Conservation (phyloP, 768 basidiomycete genomes). For the Mrakia gelida region DNA sequence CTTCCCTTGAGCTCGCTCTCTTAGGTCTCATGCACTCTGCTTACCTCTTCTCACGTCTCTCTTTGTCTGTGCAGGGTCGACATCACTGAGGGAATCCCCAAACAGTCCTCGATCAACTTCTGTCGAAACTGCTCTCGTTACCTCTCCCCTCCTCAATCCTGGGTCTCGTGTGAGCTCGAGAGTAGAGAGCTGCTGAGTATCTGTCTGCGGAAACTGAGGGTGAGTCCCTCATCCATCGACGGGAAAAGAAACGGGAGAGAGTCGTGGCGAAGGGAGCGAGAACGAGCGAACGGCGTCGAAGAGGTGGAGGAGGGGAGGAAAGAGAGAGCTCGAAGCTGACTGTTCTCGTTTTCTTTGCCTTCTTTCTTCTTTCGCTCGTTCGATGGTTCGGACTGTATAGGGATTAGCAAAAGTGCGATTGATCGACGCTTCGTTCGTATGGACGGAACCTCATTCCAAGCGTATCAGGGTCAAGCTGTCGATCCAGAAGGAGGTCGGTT, state of each 20-base stretch:
- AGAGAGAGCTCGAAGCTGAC: slow-evolving; percentile 11
- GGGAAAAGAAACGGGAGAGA: neutral
- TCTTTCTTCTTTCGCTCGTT: neutral
- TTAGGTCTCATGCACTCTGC: neutral
- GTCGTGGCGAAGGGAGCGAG: neutral
- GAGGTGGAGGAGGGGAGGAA: neutral
- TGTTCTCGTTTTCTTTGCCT: neutral
- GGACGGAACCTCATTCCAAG: slow-evolving; percentile 98
- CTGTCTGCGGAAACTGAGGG: slow-evolving; percentile 91
- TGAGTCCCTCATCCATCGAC: slow-evolving; percentile 40
- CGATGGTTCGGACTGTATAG: neutral
- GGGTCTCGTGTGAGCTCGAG: slow-evolving; percentile 82
- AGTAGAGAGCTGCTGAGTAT: slow-evolving; percentile 89
- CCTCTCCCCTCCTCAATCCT: slow-evolving; percentile 78
- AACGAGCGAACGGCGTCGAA: neutral
- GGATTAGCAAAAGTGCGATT: slow-evolving; percentile 80
- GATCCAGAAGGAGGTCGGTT: slow-evolving; percentile 87
- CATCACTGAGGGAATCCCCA: slow-evolving; percentile 96
- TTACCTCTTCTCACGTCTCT: neutral
- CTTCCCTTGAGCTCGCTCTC: neutral
- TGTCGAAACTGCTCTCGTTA: slow-evolving; percentile 97
- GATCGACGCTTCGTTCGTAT: slow-evolving; percentile 98
- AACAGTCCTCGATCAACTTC: slow-evolving; percentile 84
- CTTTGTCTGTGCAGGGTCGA: slow-evolving; percentile 60
- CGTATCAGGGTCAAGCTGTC: slow-evolving; percentile 87